Conservation (phyloP, 1,284 basidiomycete genomes). For the Golubevia sp. region DNA sequence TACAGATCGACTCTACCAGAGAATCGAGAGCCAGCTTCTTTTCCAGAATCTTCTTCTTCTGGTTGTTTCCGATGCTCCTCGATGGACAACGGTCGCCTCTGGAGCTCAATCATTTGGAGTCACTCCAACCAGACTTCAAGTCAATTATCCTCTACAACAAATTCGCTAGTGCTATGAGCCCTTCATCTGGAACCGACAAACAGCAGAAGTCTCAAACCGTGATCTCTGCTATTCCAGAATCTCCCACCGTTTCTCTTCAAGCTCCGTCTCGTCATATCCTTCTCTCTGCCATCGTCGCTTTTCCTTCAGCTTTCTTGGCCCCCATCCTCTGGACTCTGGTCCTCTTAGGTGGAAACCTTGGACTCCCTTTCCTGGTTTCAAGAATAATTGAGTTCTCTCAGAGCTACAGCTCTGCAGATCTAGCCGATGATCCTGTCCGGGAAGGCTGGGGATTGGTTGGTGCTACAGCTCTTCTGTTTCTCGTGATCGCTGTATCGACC, state of each 20-base stretch:
- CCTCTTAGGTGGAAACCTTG: constrained; percentile 19
- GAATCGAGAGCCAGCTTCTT: constrained; percentile 35
- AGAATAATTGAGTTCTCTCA: constrained; percentile 34
- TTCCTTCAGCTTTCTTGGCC: constrained; percentile 18
- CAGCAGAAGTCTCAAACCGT: too few species aligned
- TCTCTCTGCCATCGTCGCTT: constrained; percentile 17
- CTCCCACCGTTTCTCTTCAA: too few species aligned
- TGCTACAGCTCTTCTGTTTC: constrained; percentile 34
- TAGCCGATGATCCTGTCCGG: constrained; percentile 8
- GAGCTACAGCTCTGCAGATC: constrained; percentile 20
- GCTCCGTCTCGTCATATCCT: constrained; percentile 1
- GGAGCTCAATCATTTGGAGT: constrained; percentile 23
- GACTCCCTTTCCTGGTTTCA: constrained; percentile 30
- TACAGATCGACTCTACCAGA: constrained; percentile 10
- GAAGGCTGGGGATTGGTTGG: constrained; percentile 43
- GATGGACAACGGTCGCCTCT: constrained; percentile 21
- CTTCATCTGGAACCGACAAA: too few species aligned
- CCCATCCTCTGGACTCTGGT: constrained; percentile 28
- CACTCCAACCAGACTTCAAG: constrained; percentile 21
- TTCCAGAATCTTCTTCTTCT: constrained; percentile 28
- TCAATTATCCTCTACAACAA: constrained; percentile 12
- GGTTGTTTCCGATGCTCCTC: constrained; percentile 28
- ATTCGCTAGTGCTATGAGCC: too few species aligned
- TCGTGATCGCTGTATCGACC: constrained; percentile 22
- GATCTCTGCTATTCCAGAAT: too few species aligned